Evolutionary conservation across 2,329 filamentous ascomycete species (phyloP).

Genomic region (Stagonosporopsis vannaccii): DNA sequence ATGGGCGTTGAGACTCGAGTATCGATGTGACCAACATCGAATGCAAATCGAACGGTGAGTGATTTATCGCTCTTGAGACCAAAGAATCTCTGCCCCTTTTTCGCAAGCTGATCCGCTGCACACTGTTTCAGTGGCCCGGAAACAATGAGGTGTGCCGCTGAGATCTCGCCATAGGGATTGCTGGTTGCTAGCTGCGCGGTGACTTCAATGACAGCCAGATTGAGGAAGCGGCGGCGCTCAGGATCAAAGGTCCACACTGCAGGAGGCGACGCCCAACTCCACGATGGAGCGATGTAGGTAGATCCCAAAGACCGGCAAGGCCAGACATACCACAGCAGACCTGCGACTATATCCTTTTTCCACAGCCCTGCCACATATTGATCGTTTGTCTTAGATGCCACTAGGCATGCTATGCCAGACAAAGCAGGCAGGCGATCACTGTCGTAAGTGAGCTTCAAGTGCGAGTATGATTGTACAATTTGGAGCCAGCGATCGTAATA

Average conservation of each 20-base stretch:
- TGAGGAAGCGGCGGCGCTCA: conserved; percentile 2
- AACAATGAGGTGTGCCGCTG: not conserved
- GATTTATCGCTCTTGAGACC: not conserved
- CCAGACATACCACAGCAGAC: conserved; percentile 15
- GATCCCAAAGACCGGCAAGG: not conserved
- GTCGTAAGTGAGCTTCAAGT: conserved; percentile 9
- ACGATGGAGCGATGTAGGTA: conserved; percentile 3
- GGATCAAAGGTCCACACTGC: not conserved
- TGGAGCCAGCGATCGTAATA: conserved; percentile 14
- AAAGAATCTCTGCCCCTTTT: conserved; percentile 9
- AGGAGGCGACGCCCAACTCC: conserved; percentile 15
- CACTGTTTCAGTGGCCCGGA: conserved; percentile 10
- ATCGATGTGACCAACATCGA: not conserved
- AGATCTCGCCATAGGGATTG: conserved; percentile 15
- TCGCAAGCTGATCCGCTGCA: not conserved
- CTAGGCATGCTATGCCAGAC: conserved; percentile 10
- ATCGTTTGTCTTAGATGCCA: conserved; percentile 14
- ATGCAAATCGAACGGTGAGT: conserved; percentile 1
- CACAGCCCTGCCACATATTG: conserved; percentile 18
- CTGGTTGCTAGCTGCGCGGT: not conserved
- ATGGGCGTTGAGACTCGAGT: not conserved
- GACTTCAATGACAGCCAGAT: not conserved
- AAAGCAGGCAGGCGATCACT: conserved; percentile 14
- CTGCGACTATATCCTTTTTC: conserved; percentile 9
- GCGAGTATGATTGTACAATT: conserved; percentile 11